Evolutionary conservation across 805 yeast species (phyloP), one percentile per base, ranked within the genome.

Genomic region (Lachancea meyersii): DNA sequence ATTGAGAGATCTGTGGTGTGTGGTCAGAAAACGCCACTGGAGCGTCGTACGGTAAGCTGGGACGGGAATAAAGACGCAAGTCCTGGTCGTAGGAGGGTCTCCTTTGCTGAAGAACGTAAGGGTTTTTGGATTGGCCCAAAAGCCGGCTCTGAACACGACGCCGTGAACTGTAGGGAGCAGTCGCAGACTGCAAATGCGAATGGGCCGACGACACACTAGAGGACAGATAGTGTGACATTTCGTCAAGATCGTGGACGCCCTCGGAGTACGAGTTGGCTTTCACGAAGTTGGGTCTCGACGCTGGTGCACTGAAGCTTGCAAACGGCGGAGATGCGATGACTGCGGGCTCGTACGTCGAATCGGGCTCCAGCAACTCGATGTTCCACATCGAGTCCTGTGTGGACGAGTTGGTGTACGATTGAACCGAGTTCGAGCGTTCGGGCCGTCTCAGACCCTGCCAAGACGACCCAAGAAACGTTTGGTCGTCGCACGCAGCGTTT

Each of bases 241-340:
- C 42, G 26, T 39, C 42, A 14, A 38, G 34, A 13, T 40, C 43
- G 28, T 34, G 32, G 20, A 33, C 38, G 17, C 43, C 43, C 27
- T 40, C 43, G 10, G 43, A 40, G 27, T 23, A 40, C n/a, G 43
- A 40, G 30, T 32, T 34, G 7, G 43, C 37, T 21, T 41, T 41
- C 31, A 35, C 26, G 23, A 41, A n/a, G 6, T 24, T 31, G 18
- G 35, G 40, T n/a, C 33, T 37, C 18, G 33, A 16, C 4, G 26
- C 13, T 18, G 32, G 41, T 7, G 19, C 32, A 13, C 27, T 21
- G 30, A 14, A 30, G 30, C 17, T 20, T 7, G 31, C 14, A 14
- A 20, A 14, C 17, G 32, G 36, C 10, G 31, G 35, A 8, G 37
- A 8, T 27, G 32, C 17, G 13, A 32, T 8, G 23, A 24, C 14